These are phyloP conservation scores for Plenodomus tracheiphilus DNA, from an alignment of 2,329 filamentous ascomycete species.

Conservation along the genomic window DNA sequence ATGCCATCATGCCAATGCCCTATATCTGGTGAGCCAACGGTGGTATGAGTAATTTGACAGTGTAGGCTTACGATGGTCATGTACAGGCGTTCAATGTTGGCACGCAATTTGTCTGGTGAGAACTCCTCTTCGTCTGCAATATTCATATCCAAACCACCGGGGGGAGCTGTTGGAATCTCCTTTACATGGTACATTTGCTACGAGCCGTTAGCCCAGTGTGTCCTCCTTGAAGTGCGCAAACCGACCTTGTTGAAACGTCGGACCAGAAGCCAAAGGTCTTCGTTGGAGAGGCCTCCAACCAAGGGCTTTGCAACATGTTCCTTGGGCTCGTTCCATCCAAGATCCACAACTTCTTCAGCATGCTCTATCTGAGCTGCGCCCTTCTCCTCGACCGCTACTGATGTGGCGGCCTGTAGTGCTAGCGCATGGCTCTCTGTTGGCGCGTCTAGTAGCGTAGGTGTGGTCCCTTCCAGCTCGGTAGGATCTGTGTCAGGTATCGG, in stretches of 20 bases:
- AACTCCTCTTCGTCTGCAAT: constrained; percentile 83
- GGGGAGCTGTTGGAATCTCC: constrained; percentile 61
- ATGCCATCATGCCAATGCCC: constrained; percentile 65
- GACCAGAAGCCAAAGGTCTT: constrained; percentile 72
- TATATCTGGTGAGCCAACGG: constrained; percentile 15
- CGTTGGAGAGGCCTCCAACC: constrained; percentile 70
- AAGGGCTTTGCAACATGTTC: constrained; percentile 61
- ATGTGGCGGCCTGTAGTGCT: constrained; percentile 46
- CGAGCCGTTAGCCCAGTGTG: constrained; percentile 22
- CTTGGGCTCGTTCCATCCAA: constrained; percentile 70
- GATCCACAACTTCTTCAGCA: constrained; percentile 61
- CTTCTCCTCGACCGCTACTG: constrained; percentile 41
- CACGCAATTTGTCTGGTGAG: constrained; percentile 78
- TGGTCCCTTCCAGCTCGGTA: constrained; percentile 29
- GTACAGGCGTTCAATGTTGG: constrained; percentile 78
- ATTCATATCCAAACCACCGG: constrained; percentile 76
- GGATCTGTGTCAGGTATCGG: constrained; percentile 40
- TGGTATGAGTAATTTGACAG: not conserved
- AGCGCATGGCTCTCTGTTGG: constrained; percentile 54
- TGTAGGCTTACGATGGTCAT: constrained; percentile 64
- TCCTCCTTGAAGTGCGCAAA: not conserved
- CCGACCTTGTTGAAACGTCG: constrained; percentile 73
- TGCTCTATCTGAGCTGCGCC: constrained; percentile 50
- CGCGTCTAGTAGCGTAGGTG: constrained; percentile 43
- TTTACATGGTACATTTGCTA: constrained; percentile 72